A percentile compares a stretch with the other conserved stretches of the same genome.
These are phyloP conservation scores for Cyphellophora attinorum DNA, from an alignment of 2,329 filamentous ascomycete genomes.

Conservation along the genomic window DNA sequence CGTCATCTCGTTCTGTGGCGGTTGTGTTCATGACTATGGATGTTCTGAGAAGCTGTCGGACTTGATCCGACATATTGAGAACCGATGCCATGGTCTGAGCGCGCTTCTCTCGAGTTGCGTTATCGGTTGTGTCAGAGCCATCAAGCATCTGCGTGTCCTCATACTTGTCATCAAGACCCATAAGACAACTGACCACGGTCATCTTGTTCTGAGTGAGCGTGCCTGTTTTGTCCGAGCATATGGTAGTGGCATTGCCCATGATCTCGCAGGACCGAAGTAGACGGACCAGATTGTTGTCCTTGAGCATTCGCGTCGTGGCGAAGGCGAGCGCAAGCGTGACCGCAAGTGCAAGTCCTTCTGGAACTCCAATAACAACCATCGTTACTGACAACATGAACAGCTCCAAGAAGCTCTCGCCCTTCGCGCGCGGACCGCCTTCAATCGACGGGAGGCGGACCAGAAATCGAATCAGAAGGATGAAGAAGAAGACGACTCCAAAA, in stretches of 20 bases:
- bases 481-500: slow-evolving; percentile 50
- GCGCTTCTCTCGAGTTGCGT: slow-evolving; percentile 56
- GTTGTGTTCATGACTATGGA: neutral
- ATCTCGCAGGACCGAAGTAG: slow-evolving; percentile 60
- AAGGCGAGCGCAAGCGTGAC: slow-evolving; percentile 58
- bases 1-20: slow-evolving; percentile 39
- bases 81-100: slow-evolving; percentile 40
- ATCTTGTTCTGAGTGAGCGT: slow-evolving; percentile 1
- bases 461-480: slow-evolving; percentile 70
- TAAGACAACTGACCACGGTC: slow-evolving; percentile 49
- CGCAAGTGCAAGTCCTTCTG: slow-evolving; percentile 56
- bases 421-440: slow-evolving; percentile 46
- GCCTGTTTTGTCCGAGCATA: neutral
- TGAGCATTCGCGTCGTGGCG: slow-evolving; percentile 57
- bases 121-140: slow-evolving; percentile 51
- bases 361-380: slow-evolving; percentile 59
- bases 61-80: neutral
- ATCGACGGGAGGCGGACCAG: slow-evolving; percentile 49
- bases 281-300: slow-evolving; percentile 56
- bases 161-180: slow-evolving; percentile 43
- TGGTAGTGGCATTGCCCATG: slow-evolving; percentile 49
- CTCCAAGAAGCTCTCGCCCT: slow-evolving; percentile 58
- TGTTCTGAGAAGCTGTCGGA: neutral
- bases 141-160: slow-evolving; percentile 42
- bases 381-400: slow-evolving; percentile 61